Conservation (phyloP, 2,329 filamentous ascomycete genomes). For the Penicillium sp. region DNA sequence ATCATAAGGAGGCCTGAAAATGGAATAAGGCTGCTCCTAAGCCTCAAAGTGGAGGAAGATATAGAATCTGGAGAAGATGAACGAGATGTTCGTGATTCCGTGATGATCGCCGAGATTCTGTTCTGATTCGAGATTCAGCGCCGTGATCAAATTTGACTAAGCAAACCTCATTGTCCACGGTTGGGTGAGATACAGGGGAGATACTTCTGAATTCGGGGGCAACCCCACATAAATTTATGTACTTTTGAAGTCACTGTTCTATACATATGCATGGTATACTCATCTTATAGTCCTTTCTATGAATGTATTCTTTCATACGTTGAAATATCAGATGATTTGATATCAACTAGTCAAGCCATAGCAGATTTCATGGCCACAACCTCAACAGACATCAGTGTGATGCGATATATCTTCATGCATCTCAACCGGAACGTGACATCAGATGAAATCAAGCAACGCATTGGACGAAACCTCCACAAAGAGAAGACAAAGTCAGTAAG, state of each 20-base stretch:
- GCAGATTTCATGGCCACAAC: background rate
- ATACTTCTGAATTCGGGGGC: background rate
- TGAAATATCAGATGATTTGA: background rate
- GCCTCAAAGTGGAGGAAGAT: background rate
- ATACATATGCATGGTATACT: background rate
- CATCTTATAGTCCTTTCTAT: background rate
- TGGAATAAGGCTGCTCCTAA: background rate
- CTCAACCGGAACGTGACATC: background rate
- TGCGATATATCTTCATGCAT: background rate
- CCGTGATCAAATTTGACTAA: constrained; percentile 23
- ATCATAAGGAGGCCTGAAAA: constrained; percentile 7
- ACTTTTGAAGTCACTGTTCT: background rate
- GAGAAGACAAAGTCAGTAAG: background rate
- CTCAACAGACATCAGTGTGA: background rate
- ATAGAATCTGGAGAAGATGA: constrained; percentile 2
- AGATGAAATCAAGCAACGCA: background rate
- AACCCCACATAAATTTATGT: background rate
- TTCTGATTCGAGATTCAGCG: constrained; percentile 7
- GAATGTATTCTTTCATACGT: background rate
- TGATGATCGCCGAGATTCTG: constrained; percentile 32
- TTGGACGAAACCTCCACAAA: background rate
- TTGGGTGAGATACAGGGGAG: constrained; percentile 5
- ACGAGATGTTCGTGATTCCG: constrained; percentile 24
- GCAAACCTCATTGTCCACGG: constrained; percentile 5
- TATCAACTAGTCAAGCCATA: background rate